Conservation (phyloP, 306 rosid species). For the Castanospermum australe region DNA sequence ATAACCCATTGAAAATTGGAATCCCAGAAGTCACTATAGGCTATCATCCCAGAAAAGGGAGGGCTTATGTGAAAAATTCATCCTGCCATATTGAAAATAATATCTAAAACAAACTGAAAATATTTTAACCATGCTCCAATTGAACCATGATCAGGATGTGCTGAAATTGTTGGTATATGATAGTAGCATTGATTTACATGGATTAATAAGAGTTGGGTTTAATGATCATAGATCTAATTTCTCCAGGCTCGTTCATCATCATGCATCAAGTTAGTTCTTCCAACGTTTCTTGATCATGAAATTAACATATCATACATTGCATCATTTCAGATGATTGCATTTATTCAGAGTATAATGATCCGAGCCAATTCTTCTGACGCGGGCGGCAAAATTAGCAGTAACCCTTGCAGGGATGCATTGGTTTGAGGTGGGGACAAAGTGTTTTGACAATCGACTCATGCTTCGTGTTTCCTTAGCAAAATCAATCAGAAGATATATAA, state of each 20-base stretch:
- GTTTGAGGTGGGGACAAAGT: neutral
- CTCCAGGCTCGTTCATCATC: neutral
- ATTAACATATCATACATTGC: neutral
- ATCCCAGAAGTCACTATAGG: too few relatives aligned
- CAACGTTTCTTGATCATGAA: neutral
- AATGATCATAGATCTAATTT: neutral
- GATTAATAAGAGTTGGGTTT: neutral
- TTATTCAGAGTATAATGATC: conserved; percentile 50
- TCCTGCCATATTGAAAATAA: too few relatives aligned
- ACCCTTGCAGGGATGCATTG: too few relatives aligned
- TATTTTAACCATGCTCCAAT: too few relatives aligned
- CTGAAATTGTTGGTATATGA: too few relatives aligned
- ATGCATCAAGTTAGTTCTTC: neutral
- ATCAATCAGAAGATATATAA: neutral
- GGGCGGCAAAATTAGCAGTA: conserved; percentile 15
- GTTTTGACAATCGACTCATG: neutral
- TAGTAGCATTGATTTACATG: neutral
- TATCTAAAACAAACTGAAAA: too few relatives aligned
- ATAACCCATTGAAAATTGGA: too few relatives aligned
- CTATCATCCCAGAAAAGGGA: too few relatives aligned
- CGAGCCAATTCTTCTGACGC: conserved; percentile 24
- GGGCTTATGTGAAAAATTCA: too few relatives aligned
- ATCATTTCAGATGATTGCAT: conserved; percentile 56
- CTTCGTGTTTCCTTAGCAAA: neutral
- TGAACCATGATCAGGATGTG: neutral